A percentile compares a stretch with the other conserved stretches of the same genome.
Conservation (phyloP, 2,329 filamentous ascomycete species). For the Aureobasidium mangrovei region DNA sequence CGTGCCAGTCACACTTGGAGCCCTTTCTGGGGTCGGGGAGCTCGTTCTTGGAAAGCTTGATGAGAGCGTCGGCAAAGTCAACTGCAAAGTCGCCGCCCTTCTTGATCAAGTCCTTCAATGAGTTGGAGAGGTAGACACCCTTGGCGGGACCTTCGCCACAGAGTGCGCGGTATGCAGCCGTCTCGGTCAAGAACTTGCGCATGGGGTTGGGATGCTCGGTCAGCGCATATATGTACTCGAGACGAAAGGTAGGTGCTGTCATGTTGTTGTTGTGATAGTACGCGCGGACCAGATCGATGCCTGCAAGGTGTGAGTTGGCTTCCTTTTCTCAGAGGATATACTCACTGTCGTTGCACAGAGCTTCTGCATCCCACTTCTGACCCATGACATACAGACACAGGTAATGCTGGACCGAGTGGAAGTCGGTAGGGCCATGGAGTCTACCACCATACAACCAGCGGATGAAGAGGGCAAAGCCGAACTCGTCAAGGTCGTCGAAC, state of each 20-base stretch:
- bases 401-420: slow-evolving; percentile 28
- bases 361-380: slow-evolving; percentile 22
- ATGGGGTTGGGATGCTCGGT: slow-evolving; percentile 22
- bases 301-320: slow-evolving; percentile 16
- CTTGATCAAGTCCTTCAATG: slow-evolving; percentile 21
- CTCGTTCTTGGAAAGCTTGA: slow-evolving; percentile 22
- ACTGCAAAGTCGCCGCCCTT: slow-evolving; percentile 22
- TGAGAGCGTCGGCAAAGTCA: slow-evolving; percentile 24
- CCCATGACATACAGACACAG: slow-evolving; percentile 27
- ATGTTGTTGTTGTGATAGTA: slow-evolving; percentile 26
- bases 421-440: slow-evolving; percentile 27
- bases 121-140: slow-evolving; percentile 20
- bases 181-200: slow-evolving; percentile 26
- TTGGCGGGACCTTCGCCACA: slow-evolving; percentile 18
- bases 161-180: slow-evolving; percentile 26
- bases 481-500: slow-evolving; percentile 25
- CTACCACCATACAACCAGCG: slow-evolving; percentile 25
- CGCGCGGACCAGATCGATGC: slow-evolving; percentile 25
- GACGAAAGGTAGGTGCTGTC: slow-evolving; percentile 29
- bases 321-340: neutral
- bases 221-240: slow-evolving; percentile 29
- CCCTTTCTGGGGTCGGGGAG: slow-evolving; percentile 25
- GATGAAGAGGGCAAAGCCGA: slow-evolving; percentile 25
- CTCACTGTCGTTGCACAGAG: slow-evolving; percentile 25
- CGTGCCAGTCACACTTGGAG: slow-evolving; percentile 24